phyloP scores from a whole-genome alignment of 208 protist species.

The Trypanosoma mega region DNA sequence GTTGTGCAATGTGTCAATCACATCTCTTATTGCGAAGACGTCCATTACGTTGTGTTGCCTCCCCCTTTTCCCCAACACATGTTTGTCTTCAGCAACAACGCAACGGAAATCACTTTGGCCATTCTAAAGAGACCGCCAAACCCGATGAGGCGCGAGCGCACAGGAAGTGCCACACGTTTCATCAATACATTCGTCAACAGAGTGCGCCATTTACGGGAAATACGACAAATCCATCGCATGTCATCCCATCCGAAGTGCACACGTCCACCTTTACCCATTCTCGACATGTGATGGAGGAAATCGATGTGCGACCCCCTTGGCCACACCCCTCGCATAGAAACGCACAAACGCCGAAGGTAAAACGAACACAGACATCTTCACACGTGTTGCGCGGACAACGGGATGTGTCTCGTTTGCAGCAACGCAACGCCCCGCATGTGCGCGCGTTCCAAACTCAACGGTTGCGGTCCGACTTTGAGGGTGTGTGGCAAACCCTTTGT shows the following conservation, averaged over 20 bases:
- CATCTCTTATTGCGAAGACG: too few species aligned
- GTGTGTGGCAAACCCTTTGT: slow-evolving; percentile 2
- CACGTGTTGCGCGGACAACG: slow-evolving; percentile 9
- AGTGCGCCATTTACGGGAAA: slow-evolving; percentile 10
- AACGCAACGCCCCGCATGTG: not conserved
- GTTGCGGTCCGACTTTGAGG: slow-evolving; percentile 11
- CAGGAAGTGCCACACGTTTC: slow-evolving; percentile 2
- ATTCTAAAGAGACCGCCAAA: not conserved
- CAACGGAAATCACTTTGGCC: not conserved
- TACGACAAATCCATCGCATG: not conserved
- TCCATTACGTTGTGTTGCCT: too few species aligned
- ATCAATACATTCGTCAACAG: slow-evolving; percentile 9
- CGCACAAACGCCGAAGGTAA: not conserved
- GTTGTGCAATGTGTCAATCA: too few species aligned
- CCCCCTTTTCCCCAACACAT: too few species aligned
- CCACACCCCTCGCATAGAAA: not conserved
- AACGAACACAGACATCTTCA: not conserved
- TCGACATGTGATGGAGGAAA: not conserved
- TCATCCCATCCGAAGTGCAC: not conserved
- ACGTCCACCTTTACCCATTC: not conserved
- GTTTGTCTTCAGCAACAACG: too few species aligned
- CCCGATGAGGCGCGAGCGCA: not conserved
- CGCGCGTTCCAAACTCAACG: not conserved
- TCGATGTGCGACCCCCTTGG: not conserved
- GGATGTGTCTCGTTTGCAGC: slow-evolving; percentile 16